Conservation (phyloP, 2,329 filamentous ascomycete genomes). For the Beauveria sp. region DNA sequence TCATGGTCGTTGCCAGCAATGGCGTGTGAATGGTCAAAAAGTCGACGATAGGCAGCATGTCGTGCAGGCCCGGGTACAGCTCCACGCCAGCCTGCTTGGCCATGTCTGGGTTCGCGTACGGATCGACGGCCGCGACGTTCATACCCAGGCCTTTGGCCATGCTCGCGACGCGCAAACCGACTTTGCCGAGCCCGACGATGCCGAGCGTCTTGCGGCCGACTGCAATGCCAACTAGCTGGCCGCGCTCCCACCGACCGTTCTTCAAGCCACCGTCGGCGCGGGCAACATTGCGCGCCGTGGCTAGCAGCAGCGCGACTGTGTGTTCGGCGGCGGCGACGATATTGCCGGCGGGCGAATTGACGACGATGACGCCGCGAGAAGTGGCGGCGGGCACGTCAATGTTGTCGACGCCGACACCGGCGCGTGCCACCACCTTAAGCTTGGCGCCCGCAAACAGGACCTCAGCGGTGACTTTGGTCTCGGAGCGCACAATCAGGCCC, state of each 20-base stretch:
- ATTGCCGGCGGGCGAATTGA: conserved; percentile 73
- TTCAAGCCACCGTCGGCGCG: conserved; percentile 63
- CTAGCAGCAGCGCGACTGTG: conserved; percentile 66
- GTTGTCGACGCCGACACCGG: conserved; percentile 78
- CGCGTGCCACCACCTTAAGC: conserved; percentile 70
- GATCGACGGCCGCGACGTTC: conserved; percentile 67
- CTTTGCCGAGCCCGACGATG: conserved; percentile 75
- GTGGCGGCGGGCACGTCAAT: conserved; percentile 70
- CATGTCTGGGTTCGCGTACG: conserved; percentile 68
- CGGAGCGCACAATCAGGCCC: conserved; percentile 70
- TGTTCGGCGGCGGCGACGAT: conserved; percentile 75
- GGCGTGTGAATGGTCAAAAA: conserved; percentile 79
- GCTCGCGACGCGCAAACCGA: conserved; percentile 72
- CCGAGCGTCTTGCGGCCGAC: conserved; percentile 70
- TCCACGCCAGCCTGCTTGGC: conserved; percentile 60
- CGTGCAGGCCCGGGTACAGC: conserved; percentile 46
- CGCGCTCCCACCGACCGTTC: conserved; percentile 66
- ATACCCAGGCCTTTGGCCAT: conserved; percentile 72
- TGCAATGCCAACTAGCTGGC: conserved; percentile 67
- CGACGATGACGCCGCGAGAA: conserved; percentile 65
- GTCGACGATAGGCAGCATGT: conserved; percentile 59
- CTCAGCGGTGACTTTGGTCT: conserved; percentile 68
- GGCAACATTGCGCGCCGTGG: conserved; percentile 65
- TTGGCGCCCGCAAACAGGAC: conserved; percentile 60
- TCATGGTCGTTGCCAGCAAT: conserved; percentile 66